Conservation (phyloP, 306 rosid species). For the Fagus sylvatica region DNA sequence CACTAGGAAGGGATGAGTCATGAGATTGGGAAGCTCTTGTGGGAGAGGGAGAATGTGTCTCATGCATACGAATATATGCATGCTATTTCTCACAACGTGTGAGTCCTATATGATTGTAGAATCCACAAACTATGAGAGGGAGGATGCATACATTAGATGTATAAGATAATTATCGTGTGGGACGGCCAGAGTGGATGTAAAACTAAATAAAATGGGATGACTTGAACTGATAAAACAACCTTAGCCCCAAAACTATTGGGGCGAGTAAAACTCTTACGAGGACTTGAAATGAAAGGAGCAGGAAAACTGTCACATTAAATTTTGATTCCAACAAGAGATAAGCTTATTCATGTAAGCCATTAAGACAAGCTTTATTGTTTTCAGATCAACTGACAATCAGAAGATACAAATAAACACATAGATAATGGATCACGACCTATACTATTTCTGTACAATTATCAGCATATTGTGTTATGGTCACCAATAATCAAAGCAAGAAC, state of each 20-base stretch:
- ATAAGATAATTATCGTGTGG: neutral
- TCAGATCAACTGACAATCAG: neutral
- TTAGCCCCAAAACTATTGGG: too few species aligned
- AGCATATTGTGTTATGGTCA: conserved; percentile 26
- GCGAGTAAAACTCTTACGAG: neutral
- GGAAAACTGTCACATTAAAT: neutral
- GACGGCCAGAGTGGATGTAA: neutral
- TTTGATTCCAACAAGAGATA: neutral
- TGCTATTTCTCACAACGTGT: too few species aligned
- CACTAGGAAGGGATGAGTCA: neutral
- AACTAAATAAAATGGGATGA: neutral
- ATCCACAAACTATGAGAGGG: too few species aligned
- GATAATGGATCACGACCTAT: neutral
- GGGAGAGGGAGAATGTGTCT: too few species aligned
- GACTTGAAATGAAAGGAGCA: neutral
- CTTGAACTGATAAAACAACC: too few species aligned
- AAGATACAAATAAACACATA: neutral
- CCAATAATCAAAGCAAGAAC: conserved; percentile 81
- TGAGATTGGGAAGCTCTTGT: too few species aligned
- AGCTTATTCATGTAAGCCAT: neutral
- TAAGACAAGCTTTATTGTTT: neutral
- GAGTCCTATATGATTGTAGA: too few species aligned
- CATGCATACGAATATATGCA: too few species aligned
- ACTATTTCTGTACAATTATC: neutral
- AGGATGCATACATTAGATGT: too few species aligned